Conservation (phyloP, 441 rosid genomes). For the Pelargonium cotyledonis region DNA sequence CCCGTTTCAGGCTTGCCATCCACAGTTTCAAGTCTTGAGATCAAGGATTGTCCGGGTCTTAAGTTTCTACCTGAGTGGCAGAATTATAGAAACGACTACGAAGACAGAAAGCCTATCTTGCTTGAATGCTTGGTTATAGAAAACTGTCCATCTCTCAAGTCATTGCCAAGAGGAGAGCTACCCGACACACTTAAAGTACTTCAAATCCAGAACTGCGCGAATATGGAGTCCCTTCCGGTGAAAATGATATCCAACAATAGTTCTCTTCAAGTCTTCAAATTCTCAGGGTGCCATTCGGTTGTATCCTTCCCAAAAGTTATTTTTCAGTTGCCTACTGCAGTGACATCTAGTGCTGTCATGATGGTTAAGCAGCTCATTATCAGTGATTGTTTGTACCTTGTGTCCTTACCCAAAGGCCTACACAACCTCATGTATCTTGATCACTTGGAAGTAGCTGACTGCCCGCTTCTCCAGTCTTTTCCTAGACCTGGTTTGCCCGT, state of each 20-base stretch:
- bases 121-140: slow-evolving; percentile 19
- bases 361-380: slow-evolving; percentile 18
- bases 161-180: slow-evolving; percentile 13
- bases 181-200: slow-evolving; percentile 3
- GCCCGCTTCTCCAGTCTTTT: slow-evolving; percentile 4
- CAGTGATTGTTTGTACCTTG: slow-evolving; percentile 14
- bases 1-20: slow-evolving; percentile 20
- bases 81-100: background rate
- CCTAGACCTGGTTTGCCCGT: slow-evolving; percentile 8
- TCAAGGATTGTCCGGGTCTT: slow-evolving; percentile 11
- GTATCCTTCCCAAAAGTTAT: slow-evolving; percentile 14
- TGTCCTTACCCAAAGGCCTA: slow-evolving; percentile 15
- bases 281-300: slow-evolving; percentile 18
- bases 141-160: slow-evolving; percentile 16
- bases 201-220: slow-evolving; percentile 9
- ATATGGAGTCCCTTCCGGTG: slow-evolving; percentile 16
- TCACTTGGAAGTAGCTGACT: slow-evolving; percentile 12
- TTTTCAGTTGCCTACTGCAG: slow-evolving; percentile 10
- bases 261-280: slow-evolving; percentile 13
- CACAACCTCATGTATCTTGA: slow-evolving; percentile 10
- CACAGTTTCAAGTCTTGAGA: slow-evolving; percentile 12
- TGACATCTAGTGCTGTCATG: background rate
- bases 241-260: slow-evolving; percentile 10
- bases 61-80: slow-evolving; percentile 9
- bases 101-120: background rate